Evolutionary conservation across 495 filamentous ascomycete genomes (phyloP).

Genomic region (Xylaria telfairii): DNA sequence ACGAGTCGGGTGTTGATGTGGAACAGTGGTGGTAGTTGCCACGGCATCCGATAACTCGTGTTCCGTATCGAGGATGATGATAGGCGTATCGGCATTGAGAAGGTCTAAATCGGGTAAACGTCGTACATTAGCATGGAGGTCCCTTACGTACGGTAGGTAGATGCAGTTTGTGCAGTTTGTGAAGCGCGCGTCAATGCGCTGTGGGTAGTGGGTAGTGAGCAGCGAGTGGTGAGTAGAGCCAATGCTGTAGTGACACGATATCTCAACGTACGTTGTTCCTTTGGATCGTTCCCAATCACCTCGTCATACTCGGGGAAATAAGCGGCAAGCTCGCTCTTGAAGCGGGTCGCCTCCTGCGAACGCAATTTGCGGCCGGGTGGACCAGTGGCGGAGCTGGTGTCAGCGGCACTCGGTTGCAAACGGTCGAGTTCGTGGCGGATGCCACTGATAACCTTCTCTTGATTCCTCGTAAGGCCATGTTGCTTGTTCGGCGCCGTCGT

Average conservation of each 20-base stretch:
- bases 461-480: slow-evolving; percentile 47
- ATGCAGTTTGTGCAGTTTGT: slow-evolving; percentile 24
- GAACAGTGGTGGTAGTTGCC: slow-evolving; percentile 33
- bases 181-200: slow-evolving; percentile 22
- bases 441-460: slow-evolving; percentile 58
- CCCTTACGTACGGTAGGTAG: slow-evolving; percentile 35
- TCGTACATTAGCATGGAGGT: slow-evolving; percentile 45
- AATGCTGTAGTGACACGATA: slow-evolving; percentile 19
- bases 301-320: slow-evolving; percentile 94
- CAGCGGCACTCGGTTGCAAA: slow-evolving; percentile 50
- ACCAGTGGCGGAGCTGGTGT: slow-evolving; percentile 52
- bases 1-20: slow-evolving; percentile 29
- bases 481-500: slow-evolving; percentile 35
- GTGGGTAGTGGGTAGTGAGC: not conserved
- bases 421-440: slow-evolving; percentile 58
- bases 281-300: slow-evolving; percentile 79
- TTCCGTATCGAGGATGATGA: slow-evolving; percentile 58
- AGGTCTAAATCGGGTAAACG: slow-evolving; percentile 51
- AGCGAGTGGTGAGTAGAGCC: not conserved
- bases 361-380: slow-evolving; percentile 59
- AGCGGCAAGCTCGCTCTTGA: slow-evolving; percentile 84
- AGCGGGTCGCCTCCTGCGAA: slow-evolving; percentile 62
- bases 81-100: slow-evolving; percentile 65
- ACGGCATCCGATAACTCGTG: slow-evolving; percentile 34
- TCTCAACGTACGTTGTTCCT: slow-evolving; percentile 69